A percentile compares a stretch with the other conserved stretches of the same genome.
Evolutionary conservation across 2,329 filamentous ascomycete genomes (phyloP).

Genomic region (Sordariomycetes sp.): DNA sequence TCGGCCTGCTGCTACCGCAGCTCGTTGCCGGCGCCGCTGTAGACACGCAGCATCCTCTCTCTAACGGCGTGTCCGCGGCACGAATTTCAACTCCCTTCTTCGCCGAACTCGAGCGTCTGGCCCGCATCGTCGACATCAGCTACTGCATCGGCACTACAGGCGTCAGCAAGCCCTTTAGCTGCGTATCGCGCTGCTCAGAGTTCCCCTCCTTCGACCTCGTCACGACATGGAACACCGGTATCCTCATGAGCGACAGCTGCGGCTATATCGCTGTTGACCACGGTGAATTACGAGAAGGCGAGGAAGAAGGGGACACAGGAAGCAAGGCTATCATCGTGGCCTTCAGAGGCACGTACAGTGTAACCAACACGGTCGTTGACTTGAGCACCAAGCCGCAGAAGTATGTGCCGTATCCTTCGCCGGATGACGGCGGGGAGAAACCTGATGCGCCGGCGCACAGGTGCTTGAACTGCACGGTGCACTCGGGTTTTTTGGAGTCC

Average conservation of each 20-base stretch:
- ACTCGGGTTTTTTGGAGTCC: constrained; percentile 78
- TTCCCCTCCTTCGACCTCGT: constrained; percentile 74
- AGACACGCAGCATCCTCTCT: constrained; percentile 1
- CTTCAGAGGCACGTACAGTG: constrained; percentile 89
- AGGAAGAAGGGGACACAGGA: constrained; percentile 5
- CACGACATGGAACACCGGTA: constrained; percentile 83
- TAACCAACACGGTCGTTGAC: constrained; percentile 85
- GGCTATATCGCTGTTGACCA: constrained; percentile 92
- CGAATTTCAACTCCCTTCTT: constrained; percentile 58
- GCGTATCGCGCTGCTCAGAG: constrained; percentile 74
- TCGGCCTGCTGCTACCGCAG: not conserved
- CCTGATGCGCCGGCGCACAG: constrained; percentile 33
- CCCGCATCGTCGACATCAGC: constrained; percentile 86
- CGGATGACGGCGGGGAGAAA: constrained; percentile 27
- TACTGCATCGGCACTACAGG: constrained; percentile 88
- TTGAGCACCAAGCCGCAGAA: constrained; percentile 81
- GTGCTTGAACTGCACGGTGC: constrained; percentile 85
- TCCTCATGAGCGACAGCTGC: constrained; percentile 79
- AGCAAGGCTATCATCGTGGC: constrained; percentile 61
- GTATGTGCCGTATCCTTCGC: constrained; percentile 77
- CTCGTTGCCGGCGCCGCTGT: not conserved
- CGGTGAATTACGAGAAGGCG: constrained; percentile 11
- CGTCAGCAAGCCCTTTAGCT: constrained; percentile 74
- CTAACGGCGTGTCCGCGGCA: not conserved
- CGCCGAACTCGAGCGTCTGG: constrained; percentile 71